Conservation (phyloP, 345 rosid genomes). For the Clausena lansium region DNA sequence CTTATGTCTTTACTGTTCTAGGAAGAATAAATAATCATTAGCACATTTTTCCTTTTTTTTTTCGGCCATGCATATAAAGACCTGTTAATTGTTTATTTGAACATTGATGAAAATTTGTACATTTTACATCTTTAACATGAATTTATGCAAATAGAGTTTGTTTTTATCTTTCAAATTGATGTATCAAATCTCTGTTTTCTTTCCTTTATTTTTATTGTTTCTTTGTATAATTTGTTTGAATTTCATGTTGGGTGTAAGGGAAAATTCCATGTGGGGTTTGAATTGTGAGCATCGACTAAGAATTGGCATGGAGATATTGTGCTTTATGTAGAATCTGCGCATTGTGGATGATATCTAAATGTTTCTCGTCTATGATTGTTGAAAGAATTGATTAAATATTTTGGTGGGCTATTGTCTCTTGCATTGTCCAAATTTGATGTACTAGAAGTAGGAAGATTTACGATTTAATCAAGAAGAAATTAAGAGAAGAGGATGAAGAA, state of each 20-base stretch:
- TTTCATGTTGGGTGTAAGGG: not conserved
- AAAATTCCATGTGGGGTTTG: not conserved
- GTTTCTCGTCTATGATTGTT: conserved; percentile 17
- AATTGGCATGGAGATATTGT: not conserved
- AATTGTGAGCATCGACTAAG: conserved; percentile 27
- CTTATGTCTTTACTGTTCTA: too few relatives aligned
- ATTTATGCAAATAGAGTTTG: too few relatives aligned
- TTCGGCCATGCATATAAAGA: too few relatives aligned
- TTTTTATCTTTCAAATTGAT: too few relatives aligned
- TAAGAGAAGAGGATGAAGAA: not conserved
- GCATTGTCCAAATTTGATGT: conserved; percentile 3
- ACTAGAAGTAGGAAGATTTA: not conserved
- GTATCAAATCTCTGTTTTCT: too few relatives aligned
- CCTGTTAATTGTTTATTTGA: too few relatives aligned
- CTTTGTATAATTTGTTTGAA: too few relatives aligned
- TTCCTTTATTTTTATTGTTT: too few relatives aligned
- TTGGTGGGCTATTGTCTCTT: conserved; percentile 12
- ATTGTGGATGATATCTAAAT: not conserved
- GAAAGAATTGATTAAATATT: conserved; percentile 3
- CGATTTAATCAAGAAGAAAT: not conserved
- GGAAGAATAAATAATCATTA: too few relatives aligned
- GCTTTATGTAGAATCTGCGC: not conserved
- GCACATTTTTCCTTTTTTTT: too few relatives aligned
- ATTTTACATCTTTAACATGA: too few relatives aligned
- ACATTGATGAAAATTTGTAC: too few relatives aligned